Conservation (phyloP, 257 asterid species). For the Rauvolfia tetraphylla region DNA sequence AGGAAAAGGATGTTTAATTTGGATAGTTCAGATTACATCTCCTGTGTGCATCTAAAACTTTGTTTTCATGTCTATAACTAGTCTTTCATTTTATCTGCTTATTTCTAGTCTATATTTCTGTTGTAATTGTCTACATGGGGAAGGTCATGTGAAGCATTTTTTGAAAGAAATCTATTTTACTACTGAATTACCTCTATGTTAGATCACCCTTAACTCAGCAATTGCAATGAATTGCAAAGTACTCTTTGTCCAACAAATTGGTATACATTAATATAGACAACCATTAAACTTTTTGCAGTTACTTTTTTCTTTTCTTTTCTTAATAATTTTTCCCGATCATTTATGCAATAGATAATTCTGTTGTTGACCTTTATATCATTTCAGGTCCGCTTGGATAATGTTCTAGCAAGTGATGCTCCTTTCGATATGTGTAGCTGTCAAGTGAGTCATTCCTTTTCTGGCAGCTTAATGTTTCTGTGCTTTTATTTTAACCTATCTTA, state of each 20-base stretch:
- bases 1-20: background rate
- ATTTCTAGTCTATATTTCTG: background rate
- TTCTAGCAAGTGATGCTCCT: slow-evolving; percentile 87
- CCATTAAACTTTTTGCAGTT: background rate
- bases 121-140: background rate
- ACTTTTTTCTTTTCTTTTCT: background rate
- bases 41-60: background rate
- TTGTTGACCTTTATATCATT: slow-evolving; percentile 18
- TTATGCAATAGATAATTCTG: background rate
- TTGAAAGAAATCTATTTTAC: background rate
- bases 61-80: background rate
- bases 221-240: background rate
- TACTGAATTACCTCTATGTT: background rate
- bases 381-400: slow-evolving; percentile 77
- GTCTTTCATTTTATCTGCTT: background rate
- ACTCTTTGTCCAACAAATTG: background rate
- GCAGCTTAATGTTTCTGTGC: background rate
- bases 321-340: background rate
- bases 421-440: slow-evolving; percentile 97
- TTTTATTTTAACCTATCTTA: background rate
- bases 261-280: background rate
- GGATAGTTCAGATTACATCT: background rate
- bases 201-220: background rate
- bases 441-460: slow-evolving; percentile 40
- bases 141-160: background rate